Conservation (phyloP, 257 asterid species). For the Salvia hispanica region DNA sequence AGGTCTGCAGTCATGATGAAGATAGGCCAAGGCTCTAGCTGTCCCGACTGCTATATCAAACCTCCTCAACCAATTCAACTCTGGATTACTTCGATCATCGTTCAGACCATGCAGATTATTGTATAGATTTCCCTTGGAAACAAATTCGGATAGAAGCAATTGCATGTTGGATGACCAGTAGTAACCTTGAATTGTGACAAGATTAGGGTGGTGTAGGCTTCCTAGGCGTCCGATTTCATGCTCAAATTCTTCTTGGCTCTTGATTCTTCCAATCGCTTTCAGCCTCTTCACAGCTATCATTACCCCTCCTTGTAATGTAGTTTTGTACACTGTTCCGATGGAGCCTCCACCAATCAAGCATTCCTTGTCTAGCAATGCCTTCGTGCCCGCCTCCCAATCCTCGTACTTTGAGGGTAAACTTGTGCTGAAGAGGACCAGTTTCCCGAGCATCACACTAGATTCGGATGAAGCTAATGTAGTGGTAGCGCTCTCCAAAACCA, state of each 20-base stretch:
- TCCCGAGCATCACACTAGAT: conserved; percentile 76
- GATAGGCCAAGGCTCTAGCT: conserved; percentile 75
- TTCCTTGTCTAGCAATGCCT: conserved; percentile 88
- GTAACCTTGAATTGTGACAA: conserved; percentile 75
- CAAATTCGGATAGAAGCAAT: conserved; percentile 67
- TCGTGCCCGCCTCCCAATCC: conserved; percentile 95
- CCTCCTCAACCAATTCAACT: conserved; percentile 73
- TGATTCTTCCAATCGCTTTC: conserved; percentile 74
- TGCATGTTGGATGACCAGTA: conserved; percentile 91
- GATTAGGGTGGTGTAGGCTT: conserved; percentile 63
- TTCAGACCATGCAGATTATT: conserved; percentile 69
- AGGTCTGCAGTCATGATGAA: conserved; percentile 94
- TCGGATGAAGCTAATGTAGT: conserved; percentile 71
- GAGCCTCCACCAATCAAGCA: conserved; percentile 83
- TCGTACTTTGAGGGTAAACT: conserved; percentile 84
- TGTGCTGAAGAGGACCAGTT: conserved; percentile 79
- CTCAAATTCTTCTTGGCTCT: conserved; percentile 85
- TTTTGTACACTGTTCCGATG: conserved; percentile 78
- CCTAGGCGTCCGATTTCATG: conserved; percentile 80
- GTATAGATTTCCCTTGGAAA: conserved; percentile 68
- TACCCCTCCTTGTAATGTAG: conserved; percentile 70
- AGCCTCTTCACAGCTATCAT: conserved; percentile 85
- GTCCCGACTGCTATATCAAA: conserved; percentile 76
- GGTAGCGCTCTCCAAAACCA: conserved; percentile 55
- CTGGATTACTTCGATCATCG: conserved; percentile 74